A percentile compares a stretch with the other conserved stretches of the same genome.
Evolutionary conservation across 169 alveolate species (phyloP).

Genomic region (Besnoitia besnoiti): DNA sequence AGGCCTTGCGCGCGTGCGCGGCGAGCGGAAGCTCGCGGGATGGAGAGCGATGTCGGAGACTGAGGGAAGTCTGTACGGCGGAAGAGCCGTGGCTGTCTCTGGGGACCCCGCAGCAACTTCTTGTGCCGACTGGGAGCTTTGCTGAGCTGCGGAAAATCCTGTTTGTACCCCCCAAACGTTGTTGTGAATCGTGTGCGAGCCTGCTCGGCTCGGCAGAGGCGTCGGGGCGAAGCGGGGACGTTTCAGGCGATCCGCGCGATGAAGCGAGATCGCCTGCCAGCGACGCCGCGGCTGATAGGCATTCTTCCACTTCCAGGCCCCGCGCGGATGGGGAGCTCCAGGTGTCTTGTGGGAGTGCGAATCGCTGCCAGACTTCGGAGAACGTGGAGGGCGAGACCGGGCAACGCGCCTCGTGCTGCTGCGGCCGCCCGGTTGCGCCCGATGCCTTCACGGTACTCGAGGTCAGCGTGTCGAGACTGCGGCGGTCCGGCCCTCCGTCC

Average conservation of each 20-base stretch:
- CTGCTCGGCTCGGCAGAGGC: not conserved
- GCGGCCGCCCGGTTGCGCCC: not conserved
- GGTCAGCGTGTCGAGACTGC: not conserved
- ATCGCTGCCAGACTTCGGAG: too few relatives aligned
- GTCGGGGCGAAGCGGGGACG: not conserved
- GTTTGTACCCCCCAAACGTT: not conserved
- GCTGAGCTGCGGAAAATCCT: not conserved
- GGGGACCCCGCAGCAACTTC: constrained; percentile 13
- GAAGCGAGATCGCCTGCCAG: too few relatives aligned
- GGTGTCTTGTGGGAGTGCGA: not conserved
- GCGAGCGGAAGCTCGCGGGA: not conserved
- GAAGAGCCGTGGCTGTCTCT: not conserved
- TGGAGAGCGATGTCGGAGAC: not conserved
- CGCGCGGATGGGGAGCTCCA: not conserved
- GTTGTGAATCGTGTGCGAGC: not conserved
- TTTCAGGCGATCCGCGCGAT: too few relatives aligned
- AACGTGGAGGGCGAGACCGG: not conserved
- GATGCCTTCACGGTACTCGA: not conserved
- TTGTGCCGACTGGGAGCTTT: constrained; percentile 12
- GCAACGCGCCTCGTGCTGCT: not conserved
- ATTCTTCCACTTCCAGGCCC: not conserved
- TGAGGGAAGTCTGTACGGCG: not conserved
- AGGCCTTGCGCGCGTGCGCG: not conserved
- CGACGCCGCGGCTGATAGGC: not conserved
- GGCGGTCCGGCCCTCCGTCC: not conserved